These are phyloP conservation scores for Xeromyces bisporus DNA, from an alignment of 495 filamentous ascomycete genomes.

Conservation along the genomic window DNA sequence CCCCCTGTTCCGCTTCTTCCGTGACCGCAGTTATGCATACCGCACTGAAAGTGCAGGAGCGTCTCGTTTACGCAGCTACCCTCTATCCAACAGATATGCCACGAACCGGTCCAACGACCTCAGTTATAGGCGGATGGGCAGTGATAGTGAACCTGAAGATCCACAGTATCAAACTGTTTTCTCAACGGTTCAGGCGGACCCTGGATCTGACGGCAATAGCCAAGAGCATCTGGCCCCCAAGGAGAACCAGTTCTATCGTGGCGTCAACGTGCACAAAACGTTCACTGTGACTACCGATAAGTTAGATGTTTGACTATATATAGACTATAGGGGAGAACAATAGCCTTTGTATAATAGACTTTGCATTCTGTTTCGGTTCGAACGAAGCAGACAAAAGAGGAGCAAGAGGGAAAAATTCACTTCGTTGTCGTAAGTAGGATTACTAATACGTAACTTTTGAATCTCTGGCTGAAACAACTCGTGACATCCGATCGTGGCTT, in stretches of 20 bases:
- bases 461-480: too few relatives aligned
- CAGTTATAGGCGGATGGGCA: constrained; percentile 19
- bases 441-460: too few relatives aligned
- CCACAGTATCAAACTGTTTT: constrained; percentile 13
- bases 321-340: too few relatives aligned
- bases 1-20: constrained; percentile 30
- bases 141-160: too few relatives aligned
- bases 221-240: constrained; percentile 24
- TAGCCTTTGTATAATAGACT: too few relatives aligned
- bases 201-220: constrained; percentile 18
- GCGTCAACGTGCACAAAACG: constrained; percentile 25
- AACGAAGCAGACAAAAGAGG: too few relatives aligned
- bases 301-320: too few relatives aligned
- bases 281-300: constrained; percentile 15
- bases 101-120: constrained; percentile 7
- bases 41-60: constrained; percentile 11
- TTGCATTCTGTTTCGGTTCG: too few relatives aligned
- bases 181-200: constrained; percentile 18
- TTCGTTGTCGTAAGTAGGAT: too few relatives aligned
- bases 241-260: constrained; percentile 9
- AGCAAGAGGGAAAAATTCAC: too few relatives aligned
- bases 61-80: constrained; percentile 13
- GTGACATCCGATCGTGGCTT: too few relatives aligned
- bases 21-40: constrained; percentile 16
- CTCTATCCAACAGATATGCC: constrained; percentile 17